Conservation (phyloP, 352 stramenopile species). For the Pythium biforme region DNA sequence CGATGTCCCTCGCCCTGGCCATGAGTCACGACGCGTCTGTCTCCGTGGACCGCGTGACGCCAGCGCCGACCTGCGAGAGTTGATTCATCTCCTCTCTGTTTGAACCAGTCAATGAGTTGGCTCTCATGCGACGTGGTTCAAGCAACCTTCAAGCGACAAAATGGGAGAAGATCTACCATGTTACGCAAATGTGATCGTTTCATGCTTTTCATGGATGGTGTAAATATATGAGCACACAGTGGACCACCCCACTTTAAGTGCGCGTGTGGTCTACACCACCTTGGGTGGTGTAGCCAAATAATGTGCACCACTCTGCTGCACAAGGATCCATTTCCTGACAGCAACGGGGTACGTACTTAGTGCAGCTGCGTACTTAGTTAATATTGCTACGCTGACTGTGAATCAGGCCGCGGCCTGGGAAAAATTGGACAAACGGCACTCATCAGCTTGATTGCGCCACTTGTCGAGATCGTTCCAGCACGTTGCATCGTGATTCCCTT, state of each 20-base stretch:
- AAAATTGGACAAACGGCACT: neutral
- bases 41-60: constrained; percentile 21
- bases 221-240: neutral
- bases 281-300: neutral
- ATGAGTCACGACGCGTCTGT: constrained; percentile 27
- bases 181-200: neutral
- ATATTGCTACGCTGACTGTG: too few relatives aligned
- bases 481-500: neutral
- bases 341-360: too few relatives aligned
- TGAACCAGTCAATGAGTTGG: constrained; percentile 6
- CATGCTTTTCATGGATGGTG: neutral
- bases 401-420: neutral
- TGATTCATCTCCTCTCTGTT: constrained; percentile 9
- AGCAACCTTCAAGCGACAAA: constrained; percentile 14
- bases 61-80: constrained; percentile 14
- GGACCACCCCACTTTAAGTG: neutral
- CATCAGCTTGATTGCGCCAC: too few relatives aligned
- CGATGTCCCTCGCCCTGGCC: constrained; percentile 20
- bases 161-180: neutral
- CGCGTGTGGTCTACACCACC: too few relatives aligned
- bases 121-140: constrained; percentile 11
- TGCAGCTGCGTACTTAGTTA: too few relatives aligned
- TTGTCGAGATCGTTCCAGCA: neutral
- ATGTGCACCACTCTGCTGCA: neutral
- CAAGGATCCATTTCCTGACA: too few relatives aligned